Base-by-base conservation (phyloP, 129 eudicot genomes). In the carrot (Daucus carota) region DNA sequence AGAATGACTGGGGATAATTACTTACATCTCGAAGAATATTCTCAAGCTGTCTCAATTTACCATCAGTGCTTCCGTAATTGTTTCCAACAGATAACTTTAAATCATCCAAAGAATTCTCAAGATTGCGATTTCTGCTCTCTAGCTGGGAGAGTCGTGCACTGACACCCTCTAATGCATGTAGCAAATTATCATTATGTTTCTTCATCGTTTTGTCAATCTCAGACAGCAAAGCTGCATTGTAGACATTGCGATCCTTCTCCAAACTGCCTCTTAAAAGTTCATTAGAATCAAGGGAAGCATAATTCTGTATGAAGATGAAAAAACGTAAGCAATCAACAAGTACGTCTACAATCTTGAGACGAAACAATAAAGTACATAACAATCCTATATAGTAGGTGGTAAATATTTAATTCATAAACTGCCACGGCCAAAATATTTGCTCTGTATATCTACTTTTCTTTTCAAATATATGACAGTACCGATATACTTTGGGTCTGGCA, bases 151-250 rank as follows among this genome's bases (percentile, higher is more conserved):
- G 74, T 5, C 96, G 85, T 22, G 93, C 90, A 85, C 96, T 89
- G 26, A 94, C 85, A 52, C 91, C 80, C 66, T 91, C 98, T 57
- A 94, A 67, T 47, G 89, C 93, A 81, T 87, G 96, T 78, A 91
- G 73, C 70, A 94, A 74, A 83, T 85, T 86, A 78, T 94, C 97
- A 70, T 84, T 73, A 81, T 94, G 83, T 77, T 85, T 94, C 81
- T 89, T 89, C 93, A 94, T 83, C 17, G 91, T 91, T 59, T 78
- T 78, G 66, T 94, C 98, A 81, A 94, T 89, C 84, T 91, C 98
- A 40, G 93, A 94, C 75, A 94, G 40, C 76, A 94, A 72, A 62
- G 92, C 77, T 75, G 87, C 85, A 85, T 89, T 85, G 76, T 70
- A 73, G 45, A 77, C 77, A 20, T 73, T 86, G 42, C 70, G 89